Percentiles rank a stretch among this genome's conserved stretches.
Evolutionary conservation across 1,284 basidiomycete genomes (phyloP).

Genomic region (Cerioporus squamosus): DNA sequence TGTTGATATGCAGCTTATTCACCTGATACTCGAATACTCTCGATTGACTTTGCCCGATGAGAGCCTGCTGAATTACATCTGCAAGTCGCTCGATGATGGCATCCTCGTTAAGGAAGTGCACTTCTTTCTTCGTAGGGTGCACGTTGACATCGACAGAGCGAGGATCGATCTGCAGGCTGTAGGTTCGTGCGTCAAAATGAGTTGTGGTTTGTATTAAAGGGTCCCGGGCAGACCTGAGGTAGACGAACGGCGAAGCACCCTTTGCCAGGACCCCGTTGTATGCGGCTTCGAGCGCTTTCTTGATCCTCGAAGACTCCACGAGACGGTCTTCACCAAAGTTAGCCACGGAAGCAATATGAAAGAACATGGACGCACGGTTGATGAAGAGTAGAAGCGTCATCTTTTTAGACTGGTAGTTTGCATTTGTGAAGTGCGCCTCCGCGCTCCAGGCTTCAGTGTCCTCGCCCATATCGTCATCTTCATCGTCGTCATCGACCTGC

Average conservation of each 20-base stretch:
- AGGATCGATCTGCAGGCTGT: conserved; percentile 83
- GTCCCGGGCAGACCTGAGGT: conserved; percentile 69
- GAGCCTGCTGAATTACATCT: conserved; percentile 67
- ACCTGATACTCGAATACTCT: conserved; percentile 87
- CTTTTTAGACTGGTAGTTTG: conserved; percentile 91
- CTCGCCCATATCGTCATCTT: conserved; percentile 30
- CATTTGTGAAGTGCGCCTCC: conserved; percentile 82
- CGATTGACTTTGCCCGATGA: conserved; percentile 73
- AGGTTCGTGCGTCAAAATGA: too few relatives aligned
- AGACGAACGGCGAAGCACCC: conserved; percentile 90
- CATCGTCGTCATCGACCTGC: conserved; percentile 30
- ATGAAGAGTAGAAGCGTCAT: conserved; percentile 93
- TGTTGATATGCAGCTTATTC: background rate
- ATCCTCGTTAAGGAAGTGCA: conserved; percentile 95
- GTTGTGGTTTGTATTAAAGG: background rate
- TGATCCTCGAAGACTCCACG: conserved; percentile 90
- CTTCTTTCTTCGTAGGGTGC: conserved; percentile 97
- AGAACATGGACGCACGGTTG: conserved; percentile 74
- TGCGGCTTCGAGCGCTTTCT: conserved; percentile 85
- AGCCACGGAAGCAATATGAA: background rate
- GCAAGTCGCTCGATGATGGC: conserved; percentile 83
- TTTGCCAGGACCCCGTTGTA: conserved; percentile 92
- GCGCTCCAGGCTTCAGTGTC: conserved; percentile 58
- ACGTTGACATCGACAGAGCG: conserved; percentile 96
- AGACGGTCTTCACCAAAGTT: conserved; percentile 71